These are phyloP conservation scores for Lactuca saligna DNA, from an alignment of 129 eudicot genomes.

Conservation along the genomic window DNA sequence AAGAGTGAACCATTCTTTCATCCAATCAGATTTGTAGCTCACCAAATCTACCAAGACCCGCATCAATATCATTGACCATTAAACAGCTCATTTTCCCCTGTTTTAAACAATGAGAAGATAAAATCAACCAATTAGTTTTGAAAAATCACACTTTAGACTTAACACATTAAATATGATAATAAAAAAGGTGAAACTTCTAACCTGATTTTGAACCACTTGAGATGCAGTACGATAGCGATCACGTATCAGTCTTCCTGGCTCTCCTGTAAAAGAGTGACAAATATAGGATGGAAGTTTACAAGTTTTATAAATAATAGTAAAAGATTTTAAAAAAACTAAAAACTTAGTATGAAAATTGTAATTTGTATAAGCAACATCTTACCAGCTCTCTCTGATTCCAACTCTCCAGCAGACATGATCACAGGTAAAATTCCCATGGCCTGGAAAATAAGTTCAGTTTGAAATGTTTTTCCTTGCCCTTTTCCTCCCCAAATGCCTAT, in stretches of 20 bases:
- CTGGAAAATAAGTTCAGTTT: conserved; percentile 91
- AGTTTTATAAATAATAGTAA: too few species aligned
- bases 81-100: conserved; percentile 99
- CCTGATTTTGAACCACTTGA: conserved; percentile 92
- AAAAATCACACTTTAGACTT: conserved; percentile 18
- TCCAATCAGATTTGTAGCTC: conserved; percentile 52
- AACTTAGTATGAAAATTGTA: background rate
- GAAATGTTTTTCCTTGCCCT: conserved; percentile 98
- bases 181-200: conserved; percentile 55
- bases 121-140: background rate
- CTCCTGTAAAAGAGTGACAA: conserved; percentile 50
- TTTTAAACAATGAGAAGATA: background rate
- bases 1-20: conserved; percentile 35
- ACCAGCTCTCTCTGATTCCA: conserved; percentile 99
- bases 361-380: conserved; percentile 24
- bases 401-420: conserved; percentile 96
- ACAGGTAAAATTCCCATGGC: conserved; percentile 93
- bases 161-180: background rate
- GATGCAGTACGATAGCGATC: conserved; percentile 99
- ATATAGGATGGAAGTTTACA: conserved; percentile 23
- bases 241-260: conserved; percentile 95
- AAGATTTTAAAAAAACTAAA: too few species aligned
- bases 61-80: conserved; percentile 94
- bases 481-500: conserved; percentile 99
- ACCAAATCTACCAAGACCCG: conserved; percentile 99